Conservation (phyloP, 805 yeast genomes). For the Metschnikowia gruessii region DNA sequence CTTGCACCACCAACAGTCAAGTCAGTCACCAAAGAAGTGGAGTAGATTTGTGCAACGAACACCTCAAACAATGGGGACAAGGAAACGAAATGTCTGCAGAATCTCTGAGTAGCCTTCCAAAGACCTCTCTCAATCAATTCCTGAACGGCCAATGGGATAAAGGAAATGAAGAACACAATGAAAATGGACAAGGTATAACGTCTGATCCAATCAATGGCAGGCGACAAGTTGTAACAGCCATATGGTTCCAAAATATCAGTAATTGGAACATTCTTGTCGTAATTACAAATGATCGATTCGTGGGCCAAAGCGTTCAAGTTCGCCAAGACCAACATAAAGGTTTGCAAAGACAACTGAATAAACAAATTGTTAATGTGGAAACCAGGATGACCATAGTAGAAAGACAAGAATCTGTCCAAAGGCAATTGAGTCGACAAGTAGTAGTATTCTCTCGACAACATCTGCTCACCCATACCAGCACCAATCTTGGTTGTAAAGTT, state of each 20-base stretch:
- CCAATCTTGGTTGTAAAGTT: constrained; percentile 84
- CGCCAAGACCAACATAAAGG: constrained; percentile 54
- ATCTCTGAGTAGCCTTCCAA: constrained; percentile 62
- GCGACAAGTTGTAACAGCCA: constrained; percentile 71
- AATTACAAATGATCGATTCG: constrained; percentile 60
- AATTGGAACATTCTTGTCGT: constrained; percentile 54
- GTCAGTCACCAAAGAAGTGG: constrained; percentile 66
- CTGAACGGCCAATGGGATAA: constrained; percentile 72
- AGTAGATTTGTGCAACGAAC: constrained; percentile 73
- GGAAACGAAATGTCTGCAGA: constrained; percentile 64
- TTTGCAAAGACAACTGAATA: constrained; percentile 58
- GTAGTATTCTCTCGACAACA: constrained; percentile 77
- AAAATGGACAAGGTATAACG: constrained; percentile 72
- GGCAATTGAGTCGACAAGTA: constrained; percentile 76
- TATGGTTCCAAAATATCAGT: constrained; percentile 60
- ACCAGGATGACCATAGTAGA: constrained; percentile 85
- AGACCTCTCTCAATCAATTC: constrained; percentile 74
- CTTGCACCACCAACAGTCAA: constrained; percentile 76
- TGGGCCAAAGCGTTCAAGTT: constrained; percentile 64
- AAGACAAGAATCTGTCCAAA: constrained; percentile 72
- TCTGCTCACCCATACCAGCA: constrained; percentile 89
- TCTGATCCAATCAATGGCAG: constrained; percentile 72
- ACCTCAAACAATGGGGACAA: constrained; percentile 77
- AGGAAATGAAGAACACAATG: constrained; percentile 69
- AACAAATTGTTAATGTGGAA: constrained; percentile 78